Evolutionary conservation across 768 basidiomycete species (phyloP).

Genomic region (Rhizopogon rudus): DNA sequence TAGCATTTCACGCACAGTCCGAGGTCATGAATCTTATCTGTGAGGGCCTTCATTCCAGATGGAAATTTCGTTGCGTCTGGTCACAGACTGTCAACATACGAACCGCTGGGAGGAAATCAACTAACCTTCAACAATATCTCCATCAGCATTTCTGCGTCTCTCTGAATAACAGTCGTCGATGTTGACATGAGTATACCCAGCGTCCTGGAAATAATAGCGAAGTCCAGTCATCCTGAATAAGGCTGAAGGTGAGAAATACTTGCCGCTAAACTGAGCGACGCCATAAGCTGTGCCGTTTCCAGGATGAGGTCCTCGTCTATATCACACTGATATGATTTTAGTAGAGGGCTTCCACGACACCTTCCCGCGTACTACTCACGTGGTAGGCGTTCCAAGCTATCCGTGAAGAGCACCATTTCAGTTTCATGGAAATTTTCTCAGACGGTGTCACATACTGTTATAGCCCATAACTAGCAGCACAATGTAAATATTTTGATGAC

Average conservation of each 20-base stretch:
- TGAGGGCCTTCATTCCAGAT: conserved; percentile 53
- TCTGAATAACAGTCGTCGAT: conserved; percentile 65
- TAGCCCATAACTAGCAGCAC: conserved; percentile 48
- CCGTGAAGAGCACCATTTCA: conserved; percentile 3
- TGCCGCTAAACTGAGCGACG: conserved; percentile 46
- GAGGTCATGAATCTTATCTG: conserved; percentile 48
- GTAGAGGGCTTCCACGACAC: not conserved
- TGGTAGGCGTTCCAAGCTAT: conserved; percentile 70
- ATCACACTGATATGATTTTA: conserved; percentile 39
- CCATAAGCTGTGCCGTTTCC: conserved; percentile 44
- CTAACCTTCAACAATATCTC: conserved; percentile 54
- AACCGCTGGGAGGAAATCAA: not conserved
- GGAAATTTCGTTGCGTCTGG: conserved; percentile 49
- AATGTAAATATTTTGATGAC: not conserved
- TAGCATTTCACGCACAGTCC: conserved; percentile 46
- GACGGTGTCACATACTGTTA: conserved; percentile 42
- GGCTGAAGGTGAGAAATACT: conserved; percentile 6
- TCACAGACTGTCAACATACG: not conserved
- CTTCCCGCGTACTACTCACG: conserved; percentile 28
- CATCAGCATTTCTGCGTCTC: conserved; percentile 43
- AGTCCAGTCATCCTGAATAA: not conserved
- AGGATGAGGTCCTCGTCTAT: conserved; percentile 52
- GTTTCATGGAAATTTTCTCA: not conserved
- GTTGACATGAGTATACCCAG: conserved; percentile 55
- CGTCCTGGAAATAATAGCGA: conserved; percentile 33